A percentile compares a stretch with the other conserved stretches of the same genome.
Evolutionary conservation across 768 basidiomycete genomes (phyloP).

Genomic region (Mycena rebaudengoi): DNA sequence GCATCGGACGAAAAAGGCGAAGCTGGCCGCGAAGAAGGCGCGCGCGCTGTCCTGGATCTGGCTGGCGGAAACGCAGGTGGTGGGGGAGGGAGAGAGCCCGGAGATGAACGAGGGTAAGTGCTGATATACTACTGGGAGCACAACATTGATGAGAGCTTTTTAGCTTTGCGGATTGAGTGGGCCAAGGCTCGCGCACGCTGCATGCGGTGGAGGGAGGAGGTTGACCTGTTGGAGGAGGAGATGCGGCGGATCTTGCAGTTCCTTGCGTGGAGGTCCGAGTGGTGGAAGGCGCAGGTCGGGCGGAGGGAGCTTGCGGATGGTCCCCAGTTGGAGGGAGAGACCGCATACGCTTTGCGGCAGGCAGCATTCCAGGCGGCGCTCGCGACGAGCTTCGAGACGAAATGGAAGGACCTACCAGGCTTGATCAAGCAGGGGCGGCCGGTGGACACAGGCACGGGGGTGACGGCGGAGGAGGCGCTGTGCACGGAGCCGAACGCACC

Average conservation of each 20-base stretch:
- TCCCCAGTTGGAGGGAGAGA: constrained; percentile 1
- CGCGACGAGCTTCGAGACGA: neutral
- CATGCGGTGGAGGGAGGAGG: constrained; percentile 19
- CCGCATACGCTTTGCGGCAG: constrained; percentile 13
- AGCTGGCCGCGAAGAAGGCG: neutral
- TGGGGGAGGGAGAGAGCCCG: neutral
- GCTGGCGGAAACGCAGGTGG: too few relatives aligned
- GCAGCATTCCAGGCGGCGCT: neutral
- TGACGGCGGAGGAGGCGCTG: too few relatives aligned
- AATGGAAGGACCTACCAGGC: neutral
- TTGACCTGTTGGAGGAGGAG: constrained; percentile 16
- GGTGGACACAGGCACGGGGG: too few relatives aligned
- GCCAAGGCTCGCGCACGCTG: too few relatives aligned
- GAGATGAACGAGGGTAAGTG: neutral
- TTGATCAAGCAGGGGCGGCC: neutral
- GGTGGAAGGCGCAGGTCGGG: constrained; percentile 6
- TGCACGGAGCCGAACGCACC: too few relatives aligned
- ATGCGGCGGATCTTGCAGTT: constrained; percentile 8
- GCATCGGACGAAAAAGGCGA: neutral
- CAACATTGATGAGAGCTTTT: too few relatives aligned
- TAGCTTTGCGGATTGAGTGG: constrained; percentile 20
- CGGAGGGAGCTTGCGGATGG: neutral
- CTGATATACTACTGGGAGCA: too few relatives aligned
- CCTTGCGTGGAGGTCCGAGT: constrained; percentile 2
- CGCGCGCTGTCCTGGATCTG: neutral